Base-by-base conservation (phyloP, 2,329 filamentous ascomycete genomes). In the Xylariaceae sp. region DNA sequence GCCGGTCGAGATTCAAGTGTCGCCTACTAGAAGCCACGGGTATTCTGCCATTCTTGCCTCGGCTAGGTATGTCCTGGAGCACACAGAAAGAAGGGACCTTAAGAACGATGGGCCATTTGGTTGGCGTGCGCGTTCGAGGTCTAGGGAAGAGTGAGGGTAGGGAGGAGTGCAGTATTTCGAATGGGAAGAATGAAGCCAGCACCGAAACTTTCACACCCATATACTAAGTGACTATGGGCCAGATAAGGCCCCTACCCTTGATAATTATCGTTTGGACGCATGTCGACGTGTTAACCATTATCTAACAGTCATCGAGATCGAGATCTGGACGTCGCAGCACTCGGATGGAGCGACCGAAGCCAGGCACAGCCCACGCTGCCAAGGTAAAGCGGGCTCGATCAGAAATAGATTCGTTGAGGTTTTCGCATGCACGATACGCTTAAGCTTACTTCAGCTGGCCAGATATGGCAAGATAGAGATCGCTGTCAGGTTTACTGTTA, bases 401-500 rank as follows among this genome's bases (percentile, higher is more conserved):
- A 40, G 36, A 43, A 44, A 44, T 41, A 41, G 38, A 41, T n/a
- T 34, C 26, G 6, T 24, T 24, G 11, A 38, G 24, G 23, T 33
- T 30, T 28, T 35, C 26, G 18, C 23, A 46, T 23, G 34, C 40
- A 32, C 23, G 30, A 30, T 37, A 31, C 36, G 38, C 41, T 44
- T 41, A 44, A 44, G 44, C 44, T 44, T 44, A 44, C 41, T 44
- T 44, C 7, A 23, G 35, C 14, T 16, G 23, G 34, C 39, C n/a
- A n/a, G n/a, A n/a, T n/a, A n/a, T n/a, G 21, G 21, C 7, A 11
- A 24, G 21, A 24, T 24, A 34, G 40, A 41, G 32, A 13, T 31
- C 7, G 13, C 29, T 18, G 36, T 36, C 37, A 34, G n/a, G n/a
- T n/a, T n/a, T 32, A 38, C 34, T 28, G 31, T 26, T 29, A 23